phyloP scores from a whole-genome alignment of 345 rosid species.

The Populus euphratica region DNA sequence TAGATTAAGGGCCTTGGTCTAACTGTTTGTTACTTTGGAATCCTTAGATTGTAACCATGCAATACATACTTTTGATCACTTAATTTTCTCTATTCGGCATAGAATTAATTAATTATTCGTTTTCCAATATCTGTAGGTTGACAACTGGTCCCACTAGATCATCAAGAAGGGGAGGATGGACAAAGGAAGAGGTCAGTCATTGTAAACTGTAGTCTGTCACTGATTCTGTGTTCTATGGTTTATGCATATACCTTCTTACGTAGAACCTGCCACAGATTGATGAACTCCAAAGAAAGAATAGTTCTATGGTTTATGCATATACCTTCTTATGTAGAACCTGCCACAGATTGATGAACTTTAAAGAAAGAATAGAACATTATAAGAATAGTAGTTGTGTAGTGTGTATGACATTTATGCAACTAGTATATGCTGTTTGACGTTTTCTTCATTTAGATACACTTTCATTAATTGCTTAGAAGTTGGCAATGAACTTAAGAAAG shows the following conservation, averaged over 20 bases:
- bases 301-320: background rate
- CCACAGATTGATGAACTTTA: background rate
- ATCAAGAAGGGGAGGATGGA: slow-evolving; percentile 41
- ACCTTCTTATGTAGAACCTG: background rate
- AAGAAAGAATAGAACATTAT: background rate
- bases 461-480: background rate
- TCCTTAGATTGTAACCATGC: background rate
- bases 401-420: background rate
- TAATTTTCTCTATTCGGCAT: background rate
- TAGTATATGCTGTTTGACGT: background rate
- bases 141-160: slow-evolving; percentile 30
- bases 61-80: background rate
- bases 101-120: background rate
- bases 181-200: slow-evolving; percentile 37
- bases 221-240: background rate
- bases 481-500: background rate
- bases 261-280: background rate
- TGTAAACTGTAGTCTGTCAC: background rate
- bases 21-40: background rate
- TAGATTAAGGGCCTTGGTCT: no score
- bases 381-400: background rate
- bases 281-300: background rate
- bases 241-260: background rate
- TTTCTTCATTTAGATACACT: background rate
- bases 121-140: slow-evolving; percentile 18